A percentile compares a stretch with the other conserved stretches of the same genome.
phyloP scores from a whole-genome alignment of 73 alveolate genomes.

The Strombidium stylifer region DNA sequence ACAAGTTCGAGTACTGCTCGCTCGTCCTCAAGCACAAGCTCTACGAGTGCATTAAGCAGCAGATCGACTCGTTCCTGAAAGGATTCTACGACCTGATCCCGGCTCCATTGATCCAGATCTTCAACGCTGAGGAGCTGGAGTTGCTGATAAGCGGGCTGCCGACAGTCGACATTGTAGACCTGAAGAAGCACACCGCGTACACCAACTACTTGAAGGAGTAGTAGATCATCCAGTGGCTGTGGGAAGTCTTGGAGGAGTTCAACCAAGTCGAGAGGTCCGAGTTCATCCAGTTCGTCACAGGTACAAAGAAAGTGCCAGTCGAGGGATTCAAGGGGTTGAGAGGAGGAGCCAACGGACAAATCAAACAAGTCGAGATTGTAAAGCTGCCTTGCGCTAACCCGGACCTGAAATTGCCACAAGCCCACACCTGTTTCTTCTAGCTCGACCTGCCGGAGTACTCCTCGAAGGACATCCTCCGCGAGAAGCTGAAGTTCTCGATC shows the following conservation, averaged over 20 bases:
- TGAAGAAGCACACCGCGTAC: constrained; percentile 72
- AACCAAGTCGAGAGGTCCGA: constrained; percentile 79
- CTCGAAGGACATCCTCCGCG: constrained; percentile 85
- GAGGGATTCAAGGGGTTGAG: constrained; percentile 96
- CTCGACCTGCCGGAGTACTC: constrained; percentile 98
- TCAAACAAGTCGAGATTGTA: constrained; percentile 66
- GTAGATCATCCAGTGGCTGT: constrained; percentile 54
- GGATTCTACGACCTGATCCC: constrained; percentile 98
- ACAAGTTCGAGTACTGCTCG: constrained; percentile 71
- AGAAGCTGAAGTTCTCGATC: constrained; percentile 79
- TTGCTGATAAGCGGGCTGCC: constrained; percentile 97
- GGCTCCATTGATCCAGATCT: constrained; percentile 69
- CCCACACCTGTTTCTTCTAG: constrained; percentile 96
- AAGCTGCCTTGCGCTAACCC: constrained; percentile 60
- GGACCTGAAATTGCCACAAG: constrained; percentile 91
- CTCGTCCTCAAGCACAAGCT: constrained; percentile 77
- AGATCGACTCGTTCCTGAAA: constrained; percentile 84
- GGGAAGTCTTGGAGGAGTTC: constrained; percentile 72
- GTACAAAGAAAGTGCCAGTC: constrained; percentile 96
- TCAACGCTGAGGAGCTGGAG: constrained; percentile 94
- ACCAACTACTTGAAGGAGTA: constrained; percentile 63
- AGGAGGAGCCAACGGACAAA: constrained; percentile 70
- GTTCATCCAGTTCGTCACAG: constrained; percentile 90
- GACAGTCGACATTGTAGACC: constrained; percentile 73
- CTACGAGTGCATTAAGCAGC: constrained; percentile 67